Evolutionary conservation across 176 grass and related monocot genomes (phyloP).

Genomic region (Oryza glumipatula): DNA sequence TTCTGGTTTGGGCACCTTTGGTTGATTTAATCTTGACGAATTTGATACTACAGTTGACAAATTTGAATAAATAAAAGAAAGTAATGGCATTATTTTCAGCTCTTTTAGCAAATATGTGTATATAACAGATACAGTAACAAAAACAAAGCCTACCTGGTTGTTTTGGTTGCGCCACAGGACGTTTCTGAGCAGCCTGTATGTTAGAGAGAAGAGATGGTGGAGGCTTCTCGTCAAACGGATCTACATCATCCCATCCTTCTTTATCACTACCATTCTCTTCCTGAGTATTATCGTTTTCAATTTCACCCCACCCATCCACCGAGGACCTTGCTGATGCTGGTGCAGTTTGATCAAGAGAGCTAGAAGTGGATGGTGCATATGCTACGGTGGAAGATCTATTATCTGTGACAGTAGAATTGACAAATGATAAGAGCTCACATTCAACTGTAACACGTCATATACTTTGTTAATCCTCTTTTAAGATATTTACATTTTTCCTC

Average conservation of each 20-base stretch:
- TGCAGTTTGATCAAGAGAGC: constrained; percentile 65
- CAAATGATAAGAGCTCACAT: constrained; percentile 36
- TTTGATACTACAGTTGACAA: constrained; percentile 54
- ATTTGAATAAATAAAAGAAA: constrained; percentile 20
- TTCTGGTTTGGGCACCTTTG: constrained; percentile 58
- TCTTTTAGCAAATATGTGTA: constrained; percentile 5
- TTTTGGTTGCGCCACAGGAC: constrained; percentile 79
- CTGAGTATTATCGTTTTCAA: constrained; percentile 59
- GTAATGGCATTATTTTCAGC: background rate
- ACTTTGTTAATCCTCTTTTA: constrained; percentile 22
- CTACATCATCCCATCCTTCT: constrained; percentile 96
- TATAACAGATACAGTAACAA: constrained; percentile 1
- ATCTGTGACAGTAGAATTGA: constrained; percentile 45
- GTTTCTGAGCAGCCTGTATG: constrained; percentile 95
- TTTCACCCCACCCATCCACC: constrained; percentile 84
- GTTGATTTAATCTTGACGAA: constrained; percentile 49
- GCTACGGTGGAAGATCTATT: constrained; percentile 20
- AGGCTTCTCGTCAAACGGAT: constrained; percentile 76
- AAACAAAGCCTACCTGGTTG: constrained; percentile 48
- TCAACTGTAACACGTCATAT: background rate
- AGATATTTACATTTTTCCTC: background rate
- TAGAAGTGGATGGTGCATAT: constrained; percentile 56
- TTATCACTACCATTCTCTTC: constrained; percentile 70
- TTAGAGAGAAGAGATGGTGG: constrained; percentile 60
- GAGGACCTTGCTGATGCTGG: constrained; percentile 79